These are phyloP conservation scores for Strobilomyces dryophilus DNA, from an alignment of 768 basidiomycete species.

Conservation along the genomic window DNA sequence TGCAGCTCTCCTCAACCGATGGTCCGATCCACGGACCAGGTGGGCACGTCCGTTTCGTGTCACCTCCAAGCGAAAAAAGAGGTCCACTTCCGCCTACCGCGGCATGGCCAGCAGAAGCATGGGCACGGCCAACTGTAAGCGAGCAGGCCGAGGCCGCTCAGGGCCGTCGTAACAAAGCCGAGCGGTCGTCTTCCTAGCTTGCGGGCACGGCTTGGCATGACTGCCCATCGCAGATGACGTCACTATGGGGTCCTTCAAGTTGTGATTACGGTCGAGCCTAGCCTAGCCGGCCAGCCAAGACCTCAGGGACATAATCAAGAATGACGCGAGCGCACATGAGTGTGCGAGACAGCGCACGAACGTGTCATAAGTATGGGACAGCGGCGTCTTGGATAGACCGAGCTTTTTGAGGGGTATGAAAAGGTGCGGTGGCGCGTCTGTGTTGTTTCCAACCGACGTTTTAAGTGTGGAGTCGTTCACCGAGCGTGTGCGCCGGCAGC, in stretches of 20 bases:
- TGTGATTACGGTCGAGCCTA: too few relatives aligned
- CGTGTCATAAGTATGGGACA: slow-evolving; percentile 11
- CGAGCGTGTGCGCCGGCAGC: slow-evolving; percentile 6
- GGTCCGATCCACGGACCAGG: neutral
- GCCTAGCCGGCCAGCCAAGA: too few relatives aligned
- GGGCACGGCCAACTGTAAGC: slow-evolving; percentile 1
- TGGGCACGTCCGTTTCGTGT: neutral
- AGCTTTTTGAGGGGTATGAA: too few relatives aligned
- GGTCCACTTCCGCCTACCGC: slow-evolving; percentile 1
- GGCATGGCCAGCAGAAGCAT: slow-evolving; percentile 3
- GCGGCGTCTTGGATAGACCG: slow-evolving; percentile 13
- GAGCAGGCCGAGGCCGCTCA: too few relatives aligned
- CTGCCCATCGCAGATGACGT: slow-evolving; percentile 8
- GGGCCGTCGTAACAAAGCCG: too few relatives aligned
- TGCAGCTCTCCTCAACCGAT: neutral
- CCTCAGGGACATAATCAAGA: slow-evolving; percentile 6
- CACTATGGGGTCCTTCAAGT: neutral
- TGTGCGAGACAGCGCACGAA: slow-evolving; percentile 18
- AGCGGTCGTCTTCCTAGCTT: too few relatives aligned
- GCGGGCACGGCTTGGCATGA: too few relatives aligned
- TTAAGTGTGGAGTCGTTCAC: neutral
- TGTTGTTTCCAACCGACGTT: neutral
- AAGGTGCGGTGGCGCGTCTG: slow-evolving; percentile 5
- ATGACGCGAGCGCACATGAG: slow-evolving; percentile 7
- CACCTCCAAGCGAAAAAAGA: slow-evolving; percentile 7